A percentile compares a stretch with the other conserved stretches of the same genome.
Evolutionary conservation across 78 protist species (phyloP).

Genomic region (Ministeria vibrans): DNA sequence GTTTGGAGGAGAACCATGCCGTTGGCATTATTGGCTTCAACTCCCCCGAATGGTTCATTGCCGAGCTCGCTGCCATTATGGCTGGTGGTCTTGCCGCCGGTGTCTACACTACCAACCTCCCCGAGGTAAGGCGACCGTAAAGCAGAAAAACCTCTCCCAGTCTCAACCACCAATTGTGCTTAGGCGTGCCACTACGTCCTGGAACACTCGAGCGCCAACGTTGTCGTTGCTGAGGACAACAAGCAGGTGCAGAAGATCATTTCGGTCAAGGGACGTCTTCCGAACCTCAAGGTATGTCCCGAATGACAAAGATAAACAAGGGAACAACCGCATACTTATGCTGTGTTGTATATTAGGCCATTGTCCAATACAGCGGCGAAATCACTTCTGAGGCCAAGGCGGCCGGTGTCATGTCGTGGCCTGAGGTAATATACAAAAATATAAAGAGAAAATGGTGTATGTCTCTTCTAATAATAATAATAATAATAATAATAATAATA

Average conservation of each 20-base stretch:
- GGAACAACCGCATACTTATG: too few relatives aligned
- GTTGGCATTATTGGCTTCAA: conserved; percentile 70
- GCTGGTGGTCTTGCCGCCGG: conserved; percentile 76
- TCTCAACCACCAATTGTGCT: conserved; percentile 8
- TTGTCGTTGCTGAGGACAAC: conserved; percentile 37
- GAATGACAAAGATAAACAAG: too few relatives aligned
- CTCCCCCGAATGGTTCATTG: conserved; percentile 74
- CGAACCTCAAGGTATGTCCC: conserved; percentile 3
- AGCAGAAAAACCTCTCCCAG: conserved; percentile 4
- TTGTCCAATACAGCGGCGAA: not conserved
- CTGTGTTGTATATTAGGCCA: too few relatives aligned
- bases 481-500: too few relatives aligned
- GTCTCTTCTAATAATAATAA: too few relatives aligned
- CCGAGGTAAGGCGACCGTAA: not conserved
- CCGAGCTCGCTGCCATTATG: conserved; percentile 51
- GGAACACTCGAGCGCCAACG: conserved; percentile 20
- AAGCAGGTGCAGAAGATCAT: conserved; percentile 33
- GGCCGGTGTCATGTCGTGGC: too few relatives aligned
- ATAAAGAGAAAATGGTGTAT: too few relatives aligned
- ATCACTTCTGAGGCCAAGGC: not conserved
- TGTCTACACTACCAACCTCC: conserved; percentile 53
- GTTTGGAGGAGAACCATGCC: conserved; percentile 26
- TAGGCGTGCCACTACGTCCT: conserved; percentile 39
- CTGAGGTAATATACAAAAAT: too few relatives aligned
- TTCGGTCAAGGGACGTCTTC: not conserved